Evolutionary conservation across 1,139 yeast species (phyloP), one percentile per base, ranked within the genome.

Genomic region (Waltiozyma sp.): DNA sequence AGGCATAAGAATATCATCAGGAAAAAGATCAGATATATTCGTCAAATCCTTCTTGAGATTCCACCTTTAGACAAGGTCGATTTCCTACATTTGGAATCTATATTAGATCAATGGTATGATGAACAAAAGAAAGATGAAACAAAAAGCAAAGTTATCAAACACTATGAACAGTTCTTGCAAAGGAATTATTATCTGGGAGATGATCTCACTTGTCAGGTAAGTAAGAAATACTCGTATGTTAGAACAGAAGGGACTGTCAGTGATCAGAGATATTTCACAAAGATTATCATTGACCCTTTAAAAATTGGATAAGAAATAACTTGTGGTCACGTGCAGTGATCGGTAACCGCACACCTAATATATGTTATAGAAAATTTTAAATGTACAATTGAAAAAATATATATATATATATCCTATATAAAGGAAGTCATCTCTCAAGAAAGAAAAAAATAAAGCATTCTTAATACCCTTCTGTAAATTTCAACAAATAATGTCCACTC

Each of bases 91-190:
- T 34, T 57, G 19, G 51, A 52, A 2, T n/a, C 28, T 0, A n/a
- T 51, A 5, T 24, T 53, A 10, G 53, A 53, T 34, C 14, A 24
- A 6, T 42, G 41, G 24, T 45, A 50, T 39, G 31, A 3, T 4
- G 28, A 16, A 1, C 23, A 28, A 2, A 6, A 18, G 3, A 24
- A 28, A 19, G 31, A 31, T 4, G 33, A 37, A n/a, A 21, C 37
- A 14, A 43, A 43, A 14, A 38, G 19, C 2, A 38, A 35, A 38
- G 39, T 52, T 4, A 41, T 49, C 28, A 46, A 55, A 41, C 53
- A 52, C 40, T 53, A 53, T 19, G 52, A 51, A 39, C 51, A 52
- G 35, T 51, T 54, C 40, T 28, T 55, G 40, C 49, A 50, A 37
- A 47, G 40, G 19, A 45, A 49, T 1, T 56, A 49, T 35, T 44